Evolutionary conservation across 2,329 filamentous ascomycete species (phyloP).

Genomic region (Didymella segeticola): DNA sequence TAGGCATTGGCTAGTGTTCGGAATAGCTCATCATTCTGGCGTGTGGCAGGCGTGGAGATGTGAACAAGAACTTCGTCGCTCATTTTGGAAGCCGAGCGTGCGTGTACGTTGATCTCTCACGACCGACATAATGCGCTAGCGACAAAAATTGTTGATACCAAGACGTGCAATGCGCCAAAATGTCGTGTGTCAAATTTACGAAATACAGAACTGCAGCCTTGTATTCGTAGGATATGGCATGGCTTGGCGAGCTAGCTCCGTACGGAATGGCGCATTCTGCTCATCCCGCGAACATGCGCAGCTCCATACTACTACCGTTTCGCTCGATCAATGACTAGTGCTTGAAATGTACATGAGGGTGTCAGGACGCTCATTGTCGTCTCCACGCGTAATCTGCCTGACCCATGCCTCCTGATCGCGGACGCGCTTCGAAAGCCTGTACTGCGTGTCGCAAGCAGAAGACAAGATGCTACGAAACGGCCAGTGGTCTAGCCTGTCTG

Average conservation of each 20-base stretch:
- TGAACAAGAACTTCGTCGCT: constrained; percentile 54
- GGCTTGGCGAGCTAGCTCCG: neutral
- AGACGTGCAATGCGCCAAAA: neutral
- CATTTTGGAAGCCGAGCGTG: constrained; percentile 26
- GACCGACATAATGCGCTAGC: constrained; percentile 14
- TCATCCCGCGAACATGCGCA: neutral
- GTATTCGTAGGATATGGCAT: neutral
- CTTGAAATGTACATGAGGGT: neutral
- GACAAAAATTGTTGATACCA: neutral
- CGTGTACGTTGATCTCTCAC: constrained; percentile 7
- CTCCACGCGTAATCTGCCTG: neutral
- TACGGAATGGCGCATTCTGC: neutral
- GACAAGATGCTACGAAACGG: neutral
- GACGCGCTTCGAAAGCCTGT: neutral
- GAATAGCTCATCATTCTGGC: constrained; percentile 52
- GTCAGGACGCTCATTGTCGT: neutral
- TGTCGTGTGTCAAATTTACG: neutral
- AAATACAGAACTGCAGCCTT: neutral
- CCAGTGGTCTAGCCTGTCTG: neutral
- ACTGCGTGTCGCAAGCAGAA: neutral
- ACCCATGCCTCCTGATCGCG: neutral
- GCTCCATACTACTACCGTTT: neutral
- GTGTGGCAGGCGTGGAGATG: constrained; percentile 52
- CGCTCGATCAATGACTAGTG: neutral
- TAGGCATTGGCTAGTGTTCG: constrained; percentile 52